phyloP scores from a whole-genome alignment of 2,329 filamentous ascomycete genomes.

The Pestalotiopsis sp. region DNA sequence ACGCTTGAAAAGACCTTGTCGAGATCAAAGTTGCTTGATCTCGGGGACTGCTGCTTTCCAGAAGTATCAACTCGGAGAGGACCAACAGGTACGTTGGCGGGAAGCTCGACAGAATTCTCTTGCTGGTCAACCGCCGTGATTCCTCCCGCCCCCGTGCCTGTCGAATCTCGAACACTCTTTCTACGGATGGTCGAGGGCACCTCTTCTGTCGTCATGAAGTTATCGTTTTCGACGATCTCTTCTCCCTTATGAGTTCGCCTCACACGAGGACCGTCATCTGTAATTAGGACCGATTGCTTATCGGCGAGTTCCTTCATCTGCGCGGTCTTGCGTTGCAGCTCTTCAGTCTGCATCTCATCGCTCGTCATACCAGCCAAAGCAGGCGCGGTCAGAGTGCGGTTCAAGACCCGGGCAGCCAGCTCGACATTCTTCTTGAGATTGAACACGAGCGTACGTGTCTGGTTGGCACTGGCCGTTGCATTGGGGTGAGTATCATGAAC shows the following conservation, averaged over 20 bases:
- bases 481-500: slow-evolving; percentile 58
- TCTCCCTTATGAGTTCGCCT: slow-evolving; percentile 94
- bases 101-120: slow-evolving; percentile 26
- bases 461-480: slow-evolving; percentile 54
- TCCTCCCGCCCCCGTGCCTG: slow-evolving; percentile 15
- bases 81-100: slow-evolving; percentile 27
- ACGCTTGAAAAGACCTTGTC: slow-evolving; percentile 84
- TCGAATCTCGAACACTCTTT: slow-evolving; percentile 33
- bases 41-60: slow-evolving; percentile 48
- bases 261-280: slow-evolving; percentile 75
- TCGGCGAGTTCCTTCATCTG: slow-evolving; percentile 78
- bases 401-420: slow-evolving; percentile 75
- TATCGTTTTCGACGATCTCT: slow-evolving; percentile 81
- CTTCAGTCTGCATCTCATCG: slow-evolving; percentile 89
- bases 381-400: slow-evolving; percentile 69
- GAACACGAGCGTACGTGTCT: slow-evolving; percentile 77
- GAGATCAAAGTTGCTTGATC: slow-evolving; percentile 72
- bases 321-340: slow-evolving; percentile 77
- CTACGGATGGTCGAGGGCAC: slow-evolving; percentile 38
- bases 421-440: slow-evolving; percentile 90
- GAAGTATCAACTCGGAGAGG: slow-evolving; percentile 49
- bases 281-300: slow-evolving; percentile 82
- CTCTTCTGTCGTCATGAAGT: slow-evolving; percentile 38
- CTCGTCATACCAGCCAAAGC: slow-evolving; percentile 84
- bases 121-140: slow-evolving; percentile 17